Evolutionary conservation across 2,329 filamentous ascomycete genomes (phyloP).

Genomic region (Polytolypa hystricis): DNA sequence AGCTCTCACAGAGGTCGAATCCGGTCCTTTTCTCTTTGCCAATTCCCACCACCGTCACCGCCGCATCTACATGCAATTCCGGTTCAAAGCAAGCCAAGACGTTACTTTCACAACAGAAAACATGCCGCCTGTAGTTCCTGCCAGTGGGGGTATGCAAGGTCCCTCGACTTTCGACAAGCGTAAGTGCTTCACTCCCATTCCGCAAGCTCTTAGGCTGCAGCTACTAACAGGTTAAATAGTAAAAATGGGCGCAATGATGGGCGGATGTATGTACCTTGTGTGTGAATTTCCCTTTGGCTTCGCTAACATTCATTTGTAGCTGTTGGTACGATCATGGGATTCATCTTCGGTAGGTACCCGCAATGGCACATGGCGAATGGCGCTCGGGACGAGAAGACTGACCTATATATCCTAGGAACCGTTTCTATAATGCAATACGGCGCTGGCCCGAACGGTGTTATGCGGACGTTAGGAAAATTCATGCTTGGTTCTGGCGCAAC

Average conservation of each 20-base stretch:
- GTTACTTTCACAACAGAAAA: too few relatives aligned
- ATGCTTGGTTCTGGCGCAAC: conserved; percentile 93
- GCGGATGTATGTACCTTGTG: conserved; percentile 64
- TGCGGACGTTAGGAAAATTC: conserved; percentile 89
- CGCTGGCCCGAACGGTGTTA: conserved; percentile 83
- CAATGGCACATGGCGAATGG: not conserved
- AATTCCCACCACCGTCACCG: too few relatives aligned
- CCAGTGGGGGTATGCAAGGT: conserved; percentile 39
- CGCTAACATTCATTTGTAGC: conserved; percentile 41
- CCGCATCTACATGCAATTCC: too few relatives aligned
- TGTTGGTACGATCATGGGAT: conserved; percentile 91
- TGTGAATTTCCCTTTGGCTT: conserved; percentile 3
- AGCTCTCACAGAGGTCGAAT: too few relatives aligned
- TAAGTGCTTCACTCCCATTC: conserved; percentile 30
- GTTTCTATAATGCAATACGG: conserved; percentile 94
- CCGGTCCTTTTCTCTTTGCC: too few relatives aligned
- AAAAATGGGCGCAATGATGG: conserved; percentile 99
- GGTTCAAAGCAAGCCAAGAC: too few relatives aligned
- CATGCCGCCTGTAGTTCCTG: conserved; percentile 49
- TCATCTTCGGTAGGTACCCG: conserved; percentile 79
- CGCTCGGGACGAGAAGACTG: too few relatives aligned
- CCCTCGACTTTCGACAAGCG: conserved; percentile 63
- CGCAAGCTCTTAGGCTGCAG: conserved; percentile 7
- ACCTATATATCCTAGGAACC: conserved; percentile 65
- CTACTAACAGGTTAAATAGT: conserved; percentile 44